Conservation (phyloP, 108 stramenopile genomes). For the Cyclotella sp. region DNA sequence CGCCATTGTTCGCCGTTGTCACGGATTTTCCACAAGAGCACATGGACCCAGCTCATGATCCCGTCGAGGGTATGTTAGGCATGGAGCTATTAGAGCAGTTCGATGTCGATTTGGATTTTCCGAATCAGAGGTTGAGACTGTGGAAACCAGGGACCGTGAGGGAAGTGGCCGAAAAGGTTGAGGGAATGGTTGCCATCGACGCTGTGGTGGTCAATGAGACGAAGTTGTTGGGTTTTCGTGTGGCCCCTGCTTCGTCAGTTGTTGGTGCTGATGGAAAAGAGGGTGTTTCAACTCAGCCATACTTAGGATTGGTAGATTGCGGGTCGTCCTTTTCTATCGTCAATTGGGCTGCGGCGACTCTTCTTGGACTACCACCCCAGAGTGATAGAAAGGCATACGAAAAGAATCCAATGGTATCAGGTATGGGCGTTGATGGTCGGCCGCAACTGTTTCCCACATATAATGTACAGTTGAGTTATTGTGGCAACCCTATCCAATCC, state of each 20-base stretch:
- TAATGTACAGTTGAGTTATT: conserved; percentile 56
- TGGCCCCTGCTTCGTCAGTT: conserved; percentile 23
- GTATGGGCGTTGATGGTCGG: conserved; percentile 75
- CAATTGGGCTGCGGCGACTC: conserved; percentile 72
- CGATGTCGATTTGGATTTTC: conserved; percentile 85
- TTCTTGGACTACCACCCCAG: conserved; percentile 65
- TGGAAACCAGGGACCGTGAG: conserved; percentile 64
- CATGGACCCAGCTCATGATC: conserved; percentile 79
- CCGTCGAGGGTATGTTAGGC: conserved; percentile 85
- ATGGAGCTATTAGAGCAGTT: conserved; percentile 77
- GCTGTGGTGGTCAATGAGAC: conserved; percentile 81
- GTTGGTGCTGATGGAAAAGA: conserved; percentile 23
- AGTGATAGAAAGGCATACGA: conserved; percentile 52
- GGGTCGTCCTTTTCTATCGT: conserved; percentile 71
- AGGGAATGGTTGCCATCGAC: conserved; percentile 61
- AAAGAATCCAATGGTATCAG: conserved; percentile 57
- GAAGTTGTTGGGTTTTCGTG: conserved; percentile 69
- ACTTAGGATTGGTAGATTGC: conserved; percentile 77
- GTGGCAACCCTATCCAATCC: conserved; percentile 57
- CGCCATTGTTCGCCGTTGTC: conserved; percentile 68
- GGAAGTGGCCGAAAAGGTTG: conserved; percentile 24
- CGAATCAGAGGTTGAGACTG: conserved; percentile 62
- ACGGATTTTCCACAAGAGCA: conserved; percentile 85
- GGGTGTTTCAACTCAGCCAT: conserved; percentile 54
- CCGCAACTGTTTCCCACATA: conserved; percentile 60